These are phyloP conservation scores for Fusarium nygamai DNA, from an alignment of 2,329 filamentous ascomycete genomes.

Conservation along the genomic window DNA sequence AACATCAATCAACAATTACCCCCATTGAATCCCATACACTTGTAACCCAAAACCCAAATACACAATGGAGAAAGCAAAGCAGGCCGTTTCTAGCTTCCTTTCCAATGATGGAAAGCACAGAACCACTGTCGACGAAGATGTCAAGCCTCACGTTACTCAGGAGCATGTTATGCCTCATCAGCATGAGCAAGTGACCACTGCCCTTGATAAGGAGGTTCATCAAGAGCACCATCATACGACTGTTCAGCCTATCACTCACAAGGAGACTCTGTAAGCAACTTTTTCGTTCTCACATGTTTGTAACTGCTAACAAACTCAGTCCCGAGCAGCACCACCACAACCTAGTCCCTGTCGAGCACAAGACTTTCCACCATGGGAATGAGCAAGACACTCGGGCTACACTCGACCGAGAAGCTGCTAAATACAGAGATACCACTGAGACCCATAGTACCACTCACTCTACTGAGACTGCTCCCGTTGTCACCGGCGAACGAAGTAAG, in stretches of 20 bases:
- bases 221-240: constrained; percentile 78
- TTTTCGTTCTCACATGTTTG: neutral
- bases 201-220: constrained; percentile 74
- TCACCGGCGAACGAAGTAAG: constrained; percentile 44
- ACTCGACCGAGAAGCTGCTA: constrained; percentile 61
- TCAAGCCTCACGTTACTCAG: constrained; percentile 68
- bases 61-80: constrained; percentile 72
- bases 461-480: constrained; percentile 37
- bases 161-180: constrained; percentile 68
- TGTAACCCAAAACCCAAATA: neutral
- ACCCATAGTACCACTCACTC: constrained; percentile 46
- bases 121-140: constrained; percentile 75
- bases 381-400: constrained; percentile 56
- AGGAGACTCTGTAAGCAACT: constrained; percentile 54
- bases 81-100: constrained; percentile 69
- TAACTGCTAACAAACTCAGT: constrained; percentile 24
- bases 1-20: neutral
- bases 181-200: constrained; percentile 70
- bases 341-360: constrained; percentile 66
- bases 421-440: constrained; percentile 43
- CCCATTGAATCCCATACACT: neutral
- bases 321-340: constrained; percentile 73
- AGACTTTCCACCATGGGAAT: constrained; percentile 69
- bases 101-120: constrained; percentile 71
- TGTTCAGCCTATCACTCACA: constrained; percentile 66